Evolutionary conservation across 495 filamentous ascomycete species (phyloP).

Genomic region (Saxispiralis lemnorum): DNA sequence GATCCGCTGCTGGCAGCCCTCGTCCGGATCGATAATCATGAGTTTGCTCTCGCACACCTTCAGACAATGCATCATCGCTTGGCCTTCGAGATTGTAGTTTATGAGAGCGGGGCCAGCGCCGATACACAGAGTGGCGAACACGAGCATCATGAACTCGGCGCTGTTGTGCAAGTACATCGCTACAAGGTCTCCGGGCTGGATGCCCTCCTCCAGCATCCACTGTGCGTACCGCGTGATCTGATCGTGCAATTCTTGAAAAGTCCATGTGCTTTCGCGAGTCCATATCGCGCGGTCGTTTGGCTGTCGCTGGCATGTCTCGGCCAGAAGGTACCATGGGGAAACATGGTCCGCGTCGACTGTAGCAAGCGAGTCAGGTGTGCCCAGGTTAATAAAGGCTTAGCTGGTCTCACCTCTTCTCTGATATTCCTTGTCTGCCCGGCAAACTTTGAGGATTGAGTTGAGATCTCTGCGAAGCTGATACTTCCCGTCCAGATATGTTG

Average conservation of each 20-base stretch:
- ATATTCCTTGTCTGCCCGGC: neutral
- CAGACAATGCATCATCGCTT: conserved; percentile 53
- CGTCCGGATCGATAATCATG: conserved; percentile 49
- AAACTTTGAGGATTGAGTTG: conserved; percentile 15
- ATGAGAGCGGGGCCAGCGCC: conserved; percentile 53
- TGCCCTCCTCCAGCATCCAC: conserved; percentile 42
- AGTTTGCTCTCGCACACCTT: conserved; percentile 40
- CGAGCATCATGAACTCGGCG: conserved; percentile 47
- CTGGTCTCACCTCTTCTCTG: conserved; percentile 1
- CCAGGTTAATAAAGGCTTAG: neutral
- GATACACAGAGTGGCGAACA: conserved; percentile 44
- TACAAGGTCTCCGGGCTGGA: conserved; percentile 48
- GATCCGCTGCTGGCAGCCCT: conserved; percentile 34
- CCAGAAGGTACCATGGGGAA: conserved; percentile 50
- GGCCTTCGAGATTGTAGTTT: conserved; percentile 51
- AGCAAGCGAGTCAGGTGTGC: neutral
- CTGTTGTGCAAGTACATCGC: conserved; percentile 53
- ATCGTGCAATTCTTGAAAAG: conserved; percentile 40
- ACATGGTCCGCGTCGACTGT: conserved; percentile 32
- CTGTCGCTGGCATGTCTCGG: conserved; percentile 31
- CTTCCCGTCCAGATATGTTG: conserved; percentile 54
- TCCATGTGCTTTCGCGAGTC: conserved; percentile 33
- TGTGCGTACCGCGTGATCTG: conserved; percentile 44
- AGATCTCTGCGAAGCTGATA: conserved; percentile 47
- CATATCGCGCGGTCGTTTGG: conserved; percentile 40